phyloP scores from a whole-genome alignment of 331 rosid genomes.

The Spiraea crenata region DNA sequence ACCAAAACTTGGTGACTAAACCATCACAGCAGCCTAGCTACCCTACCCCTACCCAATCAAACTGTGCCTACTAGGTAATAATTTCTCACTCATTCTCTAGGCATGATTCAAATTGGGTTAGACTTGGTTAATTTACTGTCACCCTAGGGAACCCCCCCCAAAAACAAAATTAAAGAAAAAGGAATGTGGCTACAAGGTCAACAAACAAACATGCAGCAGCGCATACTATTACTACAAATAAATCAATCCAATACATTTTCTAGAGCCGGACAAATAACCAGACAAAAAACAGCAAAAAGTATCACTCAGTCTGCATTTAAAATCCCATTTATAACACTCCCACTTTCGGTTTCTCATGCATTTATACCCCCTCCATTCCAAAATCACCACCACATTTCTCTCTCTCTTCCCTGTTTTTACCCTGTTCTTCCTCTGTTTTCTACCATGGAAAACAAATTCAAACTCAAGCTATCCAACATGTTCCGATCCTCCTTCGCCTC shows the following conservation, averaged over 20 bases:
- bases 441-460: conserved; percentile 68
- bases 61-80: not conserved
- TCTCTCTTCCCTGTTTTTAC: not conserved
- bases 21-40: too few relatives aligned
- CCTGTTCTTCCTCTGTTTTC: conserved; percentile 2
- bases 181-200: conserved; percentile 12
- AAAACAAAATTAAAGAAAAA: not conserved
- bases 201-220: not conserved
- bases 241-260: conserved; percentile 10
- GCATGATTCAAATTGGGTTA: not conserved
- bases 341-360: conserved; percentile 46
- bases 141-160: not conserved
- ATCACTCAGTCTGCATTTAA: conserved; percentile 9
- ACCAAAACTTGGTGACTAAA: too few relatives aligned
- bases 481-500: conserved; percentile 82
- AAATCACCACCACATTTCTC: conserved; percentile 16
- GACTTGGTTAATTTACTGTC: not conserved
- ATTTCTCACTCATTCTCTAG: not conserved
- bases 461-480: conserved; percentile 76
- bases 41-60: too few relatives aligned
- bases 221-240: not conserved
- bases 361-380: conserved; percentile 19
- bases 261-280: conserved; percentile 27
- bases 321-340: conserved; percentile 27
- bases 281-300: conserved; percentile 39